These are phyloP conservation scores for Eucalyptus marginata DNA, from an alignment of 345 rosid species.

Conservation along the genomic window DNA sequence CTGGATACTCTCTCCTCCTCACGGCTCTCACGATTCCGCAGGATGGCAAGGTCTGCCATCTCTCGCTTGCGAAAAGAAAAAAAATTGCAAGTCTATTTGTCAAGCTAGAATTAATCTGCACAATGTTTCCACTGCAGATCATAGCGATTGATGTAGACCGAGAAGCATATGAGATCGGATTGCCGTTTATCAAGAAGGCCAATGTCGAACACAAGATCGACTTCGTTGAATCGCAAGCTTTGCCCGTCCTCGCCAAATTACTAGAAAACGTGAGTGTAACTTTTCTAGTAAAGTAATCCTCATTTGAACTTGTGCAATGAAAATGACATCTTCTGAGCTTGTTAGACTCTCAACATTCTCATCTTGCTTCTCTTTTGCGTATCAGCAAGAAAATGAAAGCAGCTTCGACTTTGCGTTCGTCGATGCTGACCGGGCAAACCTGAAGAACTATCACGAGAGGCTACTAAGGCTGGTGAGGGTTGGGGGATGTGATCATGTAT, in stretches of 20 bases:
- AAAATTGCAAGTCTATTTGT: background rate
- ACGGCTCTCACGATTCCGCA: conserved; percentile 64
- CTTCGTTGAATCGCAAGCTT: background rate
- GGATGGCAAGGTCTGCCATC: conserved; percentile 29
- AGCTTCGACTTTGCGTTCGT: conserved; percentile 31
- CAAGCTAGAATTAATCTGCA: background rate
- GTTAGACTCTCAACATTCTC: background rate
- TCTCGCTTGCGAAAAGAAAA: background rate
- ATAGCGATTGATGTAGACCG: conserved; percentile 12
- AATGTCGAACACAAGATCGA: conserved; percentile 38
- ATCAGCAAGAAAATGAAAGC: conserved; percentile 19
- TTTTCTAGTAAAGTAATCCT: background rate
- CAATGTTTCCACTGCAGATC: background rate
- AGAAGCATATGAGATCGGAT: conserved; percentile 30
- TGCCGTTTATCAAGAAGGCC: conserved; percentile 31
- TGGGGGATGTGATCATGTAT: conserved; percentile 18
- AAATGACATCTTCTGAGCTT: background rate
- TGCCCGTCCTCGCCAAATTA: background rate
- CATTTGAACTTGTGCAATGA: background rate
- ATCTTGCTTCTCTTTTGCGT: background rate
- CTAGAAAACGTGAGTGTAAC: background rate
- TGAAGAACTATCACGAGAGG: conserved; percentile 25
- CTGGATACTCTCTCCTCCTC: conserved; percentile 76
- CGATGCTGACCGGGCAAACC: conserved; percentile 30
- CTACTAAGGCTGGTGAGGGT: conserved; percentile 20